Evolutionary conservation across 2,329 filamentous ascomycete genomes (phyloP).

Genomic region (Aspergillus sp.): DNA sequence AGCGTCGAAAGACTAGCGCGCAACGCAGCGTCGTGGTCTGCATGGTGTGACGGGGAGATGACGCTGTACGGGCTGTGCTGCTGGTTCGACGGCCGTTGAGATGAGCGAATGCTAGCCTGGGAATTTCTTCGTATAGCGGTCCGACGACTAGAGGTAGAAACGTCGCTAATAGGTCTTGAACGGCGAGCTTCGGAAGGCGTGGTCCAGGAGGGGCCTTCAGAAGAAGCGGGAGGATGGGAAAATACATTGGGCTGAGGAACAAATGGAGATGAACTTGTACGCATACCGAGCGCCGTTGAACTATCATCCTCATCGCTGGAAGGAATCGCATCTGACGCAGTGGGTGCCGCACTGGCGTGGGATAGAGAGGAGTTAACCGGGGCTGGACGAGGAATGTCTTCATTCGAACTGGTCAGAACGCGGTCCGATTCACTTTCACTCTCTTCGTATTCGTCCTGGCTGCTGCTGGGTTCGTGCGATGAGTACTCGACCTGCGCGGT

Average conservation of each 20-base stretch:
- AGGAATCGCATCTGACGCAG: slow-evolving; percentile 31
- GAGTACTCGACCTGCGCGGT: slow-evolving; percentile 42
- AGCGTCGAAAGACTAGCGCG: slow-evolving; percentile 92
- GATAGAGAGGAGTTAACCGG: slow-evolving; percentile 24
- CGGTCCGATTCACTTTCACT: slow-evolving; percentile 86
- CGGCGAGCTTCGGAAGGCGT: slow-evolving; percentile 48
- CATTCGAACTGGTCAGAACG: slow-evolving; percentile 63
- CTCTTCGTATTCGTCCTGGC: slow-evolving; percentile 93
- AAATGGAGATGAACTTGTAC: slow-evolving; percentile 59
- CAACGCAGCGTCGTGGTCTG: slow-evolving; percentile 89
- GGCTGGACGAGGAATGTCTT: slow-evolving; percentile 47
- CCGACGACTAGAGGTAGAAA: slow-evolving; percentile 34
- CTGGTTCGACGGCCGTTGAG: slow-evolving; percentile 36
- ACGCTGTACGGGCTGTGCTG: slow-evolving; percentile 64
- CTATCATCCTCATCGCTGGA: slow-evolving; percentile 68
- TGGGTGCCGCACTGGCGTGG: slow-evolving; percentile 23
- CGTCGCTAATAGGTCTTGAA: slow-evolving; percentile 47
- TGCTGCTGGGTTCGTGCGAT: slow-evolving; percentile 59
- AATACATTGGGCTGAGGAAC: slow-evolving; percentile 91
- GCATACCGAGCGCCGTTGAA: slow-evolving; percentile 74
- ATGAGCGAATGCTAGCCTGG: slow-evolving; percentile 30
- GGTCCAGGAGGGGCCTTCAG: slow-evolving; percentile 42
- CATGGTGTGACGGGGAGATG: slow-evolving; percentile 72
- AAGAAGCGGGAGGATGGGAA: slow-evolving; percentile 70
- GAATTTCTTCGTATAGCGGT: slow-evolving; percentile 41